These are phyloP conservation scores for Coemansia sp. DNA, from an alignment of 192 early-diverging fungal genomes.

Conservation along the genomic window DNA sequence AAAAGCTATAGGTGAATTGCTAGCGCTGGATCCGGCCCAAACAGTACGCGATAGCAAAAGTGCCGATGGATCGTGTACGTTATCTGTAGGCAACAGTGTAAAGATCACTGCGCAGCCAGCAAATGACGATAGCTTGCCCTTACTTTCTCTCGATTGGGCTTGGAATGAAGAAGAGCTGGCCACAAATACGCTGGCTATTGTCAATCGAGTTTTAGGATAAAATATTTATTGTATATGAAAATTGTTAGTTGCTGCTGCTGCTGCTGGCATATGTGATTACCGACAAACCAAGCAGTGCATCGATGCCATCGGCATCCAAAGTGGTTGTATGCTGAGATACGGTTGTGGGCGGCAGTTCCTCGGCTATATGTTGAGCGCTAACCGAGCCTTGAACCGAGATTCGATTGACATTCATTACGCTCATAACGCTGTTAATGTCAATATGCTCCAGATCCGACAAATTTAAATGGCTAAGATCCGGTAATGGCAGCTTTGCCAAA, in stretches of 20 bases:
- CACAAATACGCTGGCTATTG: constrained; percentile 55
- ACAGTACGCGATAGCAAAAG: constrained; percentile 2
- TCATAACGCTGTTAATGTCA: constrained; percentile 20
- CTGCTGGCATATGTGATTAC: constrained; percentile 33
- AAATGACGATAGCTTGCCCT: constrained; percentile 17
- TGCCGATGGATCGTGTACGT: neutral
- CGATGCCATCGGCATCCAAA: constrained; percentile 36
- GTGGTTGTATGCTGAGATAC: constrained; percentile 33
- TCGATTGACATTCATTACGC: constrained; percentile 29
- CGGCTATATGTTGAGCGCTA: constrained; percentile 14
- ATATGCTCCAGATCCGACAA: constrained; percentile 19
- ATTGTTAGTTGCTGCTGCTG: constrained; percentile 12
- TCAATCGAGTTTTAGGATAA: constrained; percentile 50
- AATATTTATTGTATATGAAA: neutral
- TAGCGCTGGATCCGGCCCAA: constrained; percentile 19
- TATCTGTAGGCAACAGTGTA: constrained; percentile 17
- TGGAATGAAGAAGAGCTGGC: constrained; percentile 69
- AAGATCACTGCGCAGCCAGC: constrained; percentile 12
- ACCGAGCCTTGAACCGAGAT: constrained; percentile 12
- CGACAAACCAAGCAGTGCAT: constrained; percentile 31
- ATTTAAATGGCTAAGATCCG: constrained; percentile 34
- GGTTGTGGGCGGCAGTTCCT: constrained; percentile 6
- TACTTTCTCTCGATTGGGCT: constrained; percentile 59
- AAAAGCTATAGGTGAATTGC: constrained; percentile 22
- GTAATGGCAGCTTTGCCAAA: constrained; percentile 40